Conservation (phyloP, 352 stramenopile species). For the Phytopythium aichiense region DNA sequence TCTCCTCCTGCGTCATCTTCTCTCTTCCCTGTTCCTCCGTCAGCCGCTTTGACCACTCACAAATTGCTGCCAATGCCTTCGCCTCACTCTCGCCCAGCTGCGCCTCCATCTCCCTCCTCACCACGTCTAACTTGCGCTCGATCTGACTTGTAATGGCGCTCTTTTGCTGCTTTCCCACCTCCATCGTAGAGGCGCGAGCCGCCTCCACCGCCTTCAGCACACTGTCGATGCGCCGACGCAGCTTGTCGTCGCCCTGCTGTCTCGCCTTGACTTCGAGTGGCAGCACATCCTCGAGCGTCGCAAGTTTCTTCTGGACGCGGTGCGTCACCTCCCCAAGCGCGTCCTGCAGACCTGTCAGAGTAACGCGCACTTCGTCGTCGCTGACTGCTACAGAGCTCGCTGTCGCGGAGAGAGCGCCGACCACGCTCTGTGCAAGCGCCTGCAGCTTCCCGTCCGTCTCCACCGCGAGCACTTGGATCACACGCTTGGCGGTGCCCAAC, state of each 20-base stretch:
- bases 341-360: constrained; percentile 13
- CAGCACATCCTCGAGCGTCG: constrained; percentile 55
- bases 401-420: neutral
- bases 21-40: neutral
- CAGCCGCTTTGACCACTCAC: constrained; percentile 12
- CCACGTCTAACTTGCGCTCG: constrained; percentile 19
- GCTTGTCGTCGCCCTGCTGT: constrained; percentile 54
- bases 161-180: constrained; percentile 23
- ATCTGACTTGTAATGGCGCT: constrained; percentile 10
- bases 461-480: constrained; percentile 33
- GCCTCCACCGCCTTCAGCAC: constrained; percentile 27
- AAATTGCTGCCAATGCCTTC: constrained; percentile 15
- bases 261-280: constrained; percentile 57
- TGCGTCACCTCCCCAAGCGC: constrained; percentile 28
- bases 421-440: constrained; percentile 13
- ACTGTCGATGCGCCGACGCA: constrained; percentile 38
- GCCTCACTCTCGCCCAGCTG: constrained; percentile 26
- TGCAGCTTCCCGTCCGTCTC: constrained; percentile 40
- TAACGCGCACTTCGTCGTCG: constrained; percentile 24
- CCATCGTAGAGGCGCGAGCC: neutral
- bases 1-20: neutral
- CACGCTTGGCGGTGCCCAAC: constrained; percentile 41
- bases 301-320: constrained; percentile 38
- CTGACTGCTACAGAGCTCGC: constrained; percentile 5
- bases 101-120: constrained; percentile 23